A percentile compares a stretch with the other conserved stretches of the same genome.
Conservation (phyloP, 2,329 filamentous ascomycete genomes). For the Phaeosphaeriaceae sp. region DNA sequence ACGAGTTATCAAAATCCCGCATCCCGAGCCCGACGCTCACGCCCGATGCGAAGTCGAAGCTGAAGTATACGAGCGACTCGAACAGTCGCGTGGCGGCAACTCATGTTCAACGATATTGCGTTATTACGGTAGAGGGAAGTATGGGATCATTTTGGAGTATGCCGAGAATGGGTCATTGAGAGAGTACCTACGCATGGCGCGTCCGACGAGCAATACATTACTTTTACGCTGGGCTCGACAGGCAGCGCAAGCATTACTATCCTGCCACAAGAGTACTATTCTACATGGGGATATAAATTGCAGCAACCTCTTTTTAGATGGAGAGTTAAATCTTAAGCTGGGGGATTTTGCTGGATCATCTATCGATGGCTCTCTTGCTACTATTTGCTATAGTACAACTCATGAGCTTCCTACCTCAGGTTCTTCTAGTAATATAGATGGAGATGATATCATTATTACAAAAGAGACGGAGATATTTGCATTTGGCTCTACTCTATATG, state of each 20-base stretch:
- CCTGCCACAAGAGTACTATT: background rate
- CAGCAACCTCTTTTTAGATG: background rate
- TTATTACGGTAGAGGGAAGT: background rate
- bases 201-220: background rate
- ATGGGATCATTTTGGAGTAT: background rate
- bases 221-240: background rate
- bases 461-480: background rate
- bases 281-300: background rate
- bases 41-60: slow-evolving; percentile 4
- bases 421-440: background rate
- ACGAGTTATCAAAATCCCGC: slow-evolving; percentile 4
- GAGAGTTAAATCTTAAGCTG: background rate
- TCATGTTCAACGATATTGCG: background rate
- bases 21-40: slow-evolving; percentile 2
- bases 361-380: background rate
- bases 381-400: background rate
- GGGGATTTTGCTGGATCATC: background rate
- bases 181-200: background rate
- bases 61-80: slow-evolving; percentile 1
- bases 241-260: background rate
- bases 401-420: background rate
- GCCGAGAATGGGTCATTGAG: background rate
- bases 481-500: background rate
- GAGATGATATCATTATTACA: background rate
- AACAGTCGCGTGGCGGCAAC: background rate